A percentile compares a stretch with the other conserved stretches of the same genome.
phyloP scores from a whole-genome alignment of 306 rosid genomes.

The Cucurbita maxima region DNA sequence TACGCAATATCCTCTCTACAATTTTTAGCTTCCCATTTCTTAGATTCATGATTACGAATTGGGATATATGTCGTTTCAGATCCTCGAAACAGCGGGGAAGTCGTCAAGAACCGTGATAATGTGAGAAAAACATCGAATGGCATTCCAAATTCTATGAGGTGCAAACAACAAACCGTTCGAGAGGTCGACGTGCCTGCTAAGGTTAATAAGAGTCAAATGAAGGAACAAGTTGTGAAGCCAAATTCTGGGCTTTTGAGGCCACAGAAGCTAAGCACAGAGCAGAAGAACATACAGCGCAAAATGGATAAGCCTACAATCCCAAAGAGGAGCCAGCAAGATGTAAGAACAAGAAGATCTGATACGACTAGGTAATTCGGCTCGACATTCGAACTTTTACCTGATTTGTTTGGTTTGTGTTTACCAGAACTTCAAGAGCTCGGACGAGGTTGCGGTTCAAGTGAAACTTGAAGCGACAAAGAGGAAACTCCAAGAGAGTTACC shows the following conservation, averaged over 20 bases:
- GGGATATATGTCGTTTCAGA: slow-evolving; percentile 54
- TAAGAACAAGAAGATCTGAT: slow-evolving; percentile 14
- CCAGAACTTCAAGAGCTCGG: slow-evolving; percentile 41
- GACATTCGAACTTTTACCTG: slow-evolving; percentile 10
- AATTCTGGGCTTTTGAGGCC: slow-evolving; percentile 41
- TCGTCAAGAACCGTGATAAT: slow-evolving; percentile 28
- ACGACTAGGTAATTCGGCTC: background rate
- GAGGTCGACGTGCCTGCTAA: slow-evolving; percentile 18
- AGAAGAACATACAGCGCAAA: slow-evolving; percentile 28
- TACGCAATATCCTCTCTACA: slow-evolving; percentile 23
- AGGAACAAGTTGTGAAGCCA: slow-evolving; percentile 31
- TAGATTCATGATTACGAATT: slow-evolving; percentile 21
- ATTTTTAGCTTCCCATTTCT: slow-evolving; percentile 18
- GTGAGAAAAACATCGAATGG: slow-evolving; percentile 38
- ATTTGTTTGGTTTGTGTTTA: slow-evolving; percentile 4
- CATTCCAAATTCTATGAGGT: slow-evolving; percentile 22
- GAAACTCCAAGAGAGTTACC: slow-evolving; percentile 89
- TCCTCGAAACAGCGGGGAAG: slow-evolving; percentile 47
- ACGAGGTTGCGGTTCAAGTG: slow-evolving; percentile 42
- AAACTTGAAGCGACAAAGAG: slow-evolving; percentile 94
- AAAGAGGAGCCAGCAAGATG: slow-evolving; percentile 46
- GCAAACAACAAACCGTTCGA: slow-evolving; percentile 22
- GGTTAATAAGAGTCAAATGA: slow-evolving; percentile 33
- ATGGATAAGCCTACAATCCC: slow-evolving; percentile 21
- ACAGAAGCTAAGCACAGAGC: slow-evolving; percentile 29